A percentile compares a stretch with the other conserved stretches of the same genome.
phyloP scores from a whole-genome alignment of 1,284 basidiomycete genomes.

The Marasmius oreades region DNA sequence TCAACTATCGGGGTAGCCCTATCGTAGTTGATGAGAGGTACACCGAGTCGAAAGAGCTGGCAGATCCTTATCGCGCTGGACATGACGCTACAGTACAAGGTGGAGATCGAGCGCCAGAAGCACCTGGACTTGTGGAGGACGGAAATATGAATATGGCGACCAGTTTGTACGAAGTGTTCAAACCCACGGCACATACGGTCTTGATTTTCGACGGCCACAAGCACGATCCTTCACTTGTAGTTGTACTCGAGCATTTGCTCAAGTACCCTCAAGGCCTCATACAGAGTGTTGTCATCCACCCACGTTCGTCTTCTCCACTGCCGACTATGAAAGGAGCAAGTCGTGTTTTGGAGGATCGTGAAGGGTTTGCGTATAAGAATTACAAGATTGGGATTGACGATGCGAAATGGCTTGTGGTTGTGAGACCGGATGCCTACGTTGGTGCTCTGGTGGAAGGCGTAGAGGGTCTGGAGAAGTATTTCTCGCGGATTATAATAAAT shows the following conservation, averaged over 20 bases:
- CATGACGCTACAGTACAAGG: constrained; percentile 21
- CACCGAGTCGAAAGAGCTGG: constrained; percentile 5
- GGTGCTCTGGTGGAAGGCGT: constrained; percentile 27
- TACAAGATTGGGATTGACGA: constrained; percentile 13
- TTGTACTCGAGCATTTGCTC: not conserved
- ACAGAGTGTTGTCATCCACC: constrained; percentile 7
- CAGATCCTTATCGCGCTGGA: constrained; percentile 18
- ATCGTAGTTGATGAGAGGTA: constrained; percentile 37
- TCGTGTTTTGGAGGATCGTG: constrained; percentile 15
- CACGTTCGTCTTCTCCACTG: not conserved
- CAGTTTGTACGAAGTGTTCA: constrained; percentile 24
- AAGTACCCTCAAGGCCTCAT: not conserved
- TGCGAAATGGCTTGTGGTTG: constrained; percentile 18
- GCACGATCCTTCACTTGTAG: not conserved
- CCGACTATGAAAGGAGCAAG: not conserved
- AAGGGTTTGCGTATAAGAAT: constrained; percentile 20
- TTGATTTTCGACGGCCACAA: constrained; percentile 17
- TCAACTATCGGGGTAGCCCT: constrained; percentile 46
- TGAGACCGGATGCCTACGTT: constrained; percentile 30
- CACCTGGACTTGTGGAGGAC: constrained; percentile 20
- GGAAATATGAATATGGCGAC: constrained; percentile 1
- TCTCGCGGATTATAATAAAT: no score
- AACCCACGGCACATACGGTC: constrained; percentile 22
- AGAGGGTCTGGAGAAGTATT: constrained; percentile 27
- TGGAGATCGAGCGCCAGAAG: constrained; percentile 33